Conservation (phyloP, 1,284 basidiomycete genomes). For the Ceratobasidium sp. region DNA sequence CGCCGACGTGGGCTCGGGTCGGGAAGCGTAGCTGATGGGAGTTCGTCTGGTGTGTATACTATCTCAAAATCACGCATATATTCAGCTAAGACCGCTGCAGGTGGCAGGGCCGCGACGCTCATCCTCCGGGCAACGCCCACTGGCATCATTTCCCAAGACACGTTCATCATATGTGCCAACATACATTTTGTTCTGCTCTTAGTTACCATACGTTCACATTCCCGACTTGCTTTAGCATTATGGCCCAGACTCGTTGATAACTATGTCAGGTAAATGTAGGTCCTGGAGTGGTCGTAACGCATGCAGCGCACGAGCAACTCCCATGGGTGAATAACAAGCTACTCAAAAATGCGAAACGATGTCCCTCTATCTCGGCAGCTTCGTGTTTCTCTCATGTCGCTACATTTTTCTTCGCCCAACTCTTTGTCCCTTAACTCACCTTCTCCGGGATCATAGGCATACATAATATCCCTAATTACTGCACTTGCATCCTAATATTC, state of each 20-base stretch:
- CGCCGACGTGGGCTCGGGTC: slow-evolving; percentile 50
- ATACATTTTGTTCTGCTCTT: slow-evolving; percentile 47
- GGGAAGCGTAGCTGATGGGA: slow-evolving; percentile 50
- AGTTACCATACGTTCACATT: slow-evolving; percentile 23
- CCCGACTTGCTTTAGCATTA: not conserved
- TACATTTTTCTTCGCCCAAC: slow-evolving; percentile 5
- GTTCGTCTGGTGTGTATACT: slow-evolving; percentile 47
- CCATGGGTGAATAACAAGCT: slow-evolving; percentile 46
- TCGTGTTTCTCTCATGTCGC: slow-evolving; percentile 43
- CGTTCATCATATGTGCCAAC: slow-evolving; percentile 48
- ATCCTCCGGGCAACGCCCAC: slow-evolving; percentile 48
- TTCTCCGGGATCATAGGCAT: slow-evolving; percentile 45
- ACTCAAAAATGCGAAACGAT: slow-evolving; percentile 43
- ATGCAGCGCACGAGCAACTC: not conserved
- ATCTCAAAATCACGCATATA: slow-evolving; percentile 7
- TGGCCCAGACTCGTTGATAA: slow-evolving; percentile 41
- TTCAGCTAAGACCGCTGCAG: slow-evolving; percentile 43
- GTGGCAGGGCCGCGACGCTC: slow-evolving; percentile 49
- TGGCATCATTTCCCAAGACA: slow-evolving; percentile 47
- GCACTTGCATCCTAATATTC: slow-evolving; percentile 43
- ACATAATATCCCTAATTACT: slow-evolving; percentile 47
- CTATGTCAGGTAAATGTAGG: slow-evolving; percentile 33
- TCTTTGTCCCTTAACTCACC: not conserved
- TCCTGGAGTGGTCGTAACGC: not conserved
- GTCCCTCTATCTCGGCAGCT: slow-evolving; percentile 44